Base-by-base conservation (phyloP, 352 stramenopile genomes). In the Globisporangium radiosum region DNA sequence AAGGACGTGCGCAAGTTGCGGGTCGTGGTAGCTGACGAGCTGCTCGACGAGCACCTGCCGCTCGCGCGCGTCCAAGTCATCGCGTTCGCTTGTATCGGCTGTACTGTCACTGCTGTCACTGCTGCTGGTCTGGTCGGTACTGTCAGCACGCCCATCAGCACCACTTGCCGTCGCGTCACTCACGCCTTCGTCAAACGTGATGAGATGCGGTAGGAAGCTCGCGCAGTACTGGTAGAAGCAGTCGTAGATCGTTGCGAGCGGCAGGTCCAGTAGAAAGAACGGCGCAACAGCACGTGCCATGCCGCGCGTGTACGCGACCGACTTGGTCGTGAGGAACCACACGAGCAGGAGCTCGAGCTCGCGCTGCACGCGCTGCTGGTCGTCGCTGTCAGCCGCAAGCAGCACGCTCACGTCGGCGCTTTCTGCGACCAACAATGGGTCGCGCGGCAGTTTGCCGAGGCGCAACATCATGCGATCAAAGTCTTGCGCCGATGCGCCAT, bases 161-260 rank as follows among this genome's bases (percentile, higher is more conserved):
- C 25, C 25, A 25, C 25, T 25, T 25, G 25, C 15, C n/a, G 25
- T 14, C 15, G 15, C 39, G 25, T 57, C 39, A 19, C 39, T 54
- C 10, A 10, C 19, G 10, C 15, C 48, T 39, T 44, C 52, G 51
- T 77, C 75, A 4, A 63, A 71, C 25, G 76, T 82, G 8, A 92
- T 76, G 66, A 92, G 81, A 40, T 90, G 78, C 8, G 82, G 82
- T 40, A 92, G 51, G 48, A 87, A 90, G 38, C 69, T 73, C 38
- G 81, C 80, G 53, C 83, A 90, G 58, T 86, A 92, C 66, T 90
- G 83, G 64, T 92, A 92, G 54, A 90, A 92, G 68, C 83, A 92
- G 71, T 92, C 83, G 65, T 92, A 92, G 54, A 92, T 81, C 4
- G 81, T 90, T 11, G 81, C 70, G 33, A 92, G 67, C 39, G 83